These are phyloP conservation scores for Cladophialophora yegresii DNA, from an alignment of 2,329 filamentous ascomycete genomes.

Conservation along the genomic window DNA sequence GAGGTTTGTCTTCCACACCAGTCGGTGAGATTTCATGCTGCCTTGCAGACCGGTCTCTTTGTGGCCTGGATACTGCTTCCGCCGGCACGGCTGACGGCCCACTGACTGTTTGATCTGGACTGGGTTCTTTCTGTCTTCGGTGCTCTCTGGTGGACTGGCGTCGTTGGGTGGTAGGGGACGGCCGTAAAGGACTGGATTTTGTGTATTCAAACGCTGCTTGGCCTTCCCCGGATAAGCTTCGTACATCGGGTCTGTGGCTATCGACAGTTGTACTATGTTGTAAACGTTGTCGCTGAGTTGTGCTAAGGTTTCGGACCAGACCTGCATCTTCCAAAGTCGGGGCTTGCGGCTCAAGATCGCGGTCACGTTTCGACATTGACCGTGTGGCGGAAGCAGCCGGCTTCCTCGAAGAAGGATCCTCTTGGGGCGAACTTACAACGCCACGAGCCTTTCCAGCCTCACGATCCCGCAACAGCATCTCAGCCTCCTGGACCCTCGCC, in stretches of 20 bases:
- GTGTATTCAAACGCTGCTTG: conserved; percentile 37
- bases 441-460: conserved; percentile 36
- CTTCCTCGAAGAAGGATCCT: conserved; percentile 1
- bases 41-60: conserved; percentile 12
- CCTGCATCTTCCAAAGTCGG: conserved; percentile 39
- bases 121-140: conserved; percentile 13
- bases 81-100: neutral
- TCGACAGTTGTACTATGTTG: conserved; percentile 40
- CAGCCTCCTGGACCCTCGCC: conserved; percentile 78
- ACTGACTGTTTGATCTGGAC: conserved; percentile 2
- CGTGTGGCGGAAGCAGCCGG: conserved; percentile 8
- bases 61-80: neutral
- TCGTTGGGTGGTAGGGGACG: conserved; percentile 2
- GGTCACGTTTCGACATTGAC: conserved; percentile 17
- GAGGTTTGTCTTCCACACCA: neutral
- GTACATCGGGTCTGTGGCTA: conserved; percentile 36
- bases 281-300: conserved; percentile 42
- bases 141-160: conserved; percentile 24
- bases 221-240: conserved; percentile 30
- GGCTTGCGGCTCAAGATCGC: conserved; percentile 12
- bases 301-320: conserved; percentile 41
- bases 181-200: conserved; percentile 17
- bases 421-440: conserved; percentile 10
- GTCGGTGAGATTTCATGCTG: conserved; percentile 5
- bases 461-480: conserved; percentile 67